Evolutionary conservation across 2,329 filamentous ascomycete species (phyloP).

Genomic region (Colletotrichum caudatum): DNA sequence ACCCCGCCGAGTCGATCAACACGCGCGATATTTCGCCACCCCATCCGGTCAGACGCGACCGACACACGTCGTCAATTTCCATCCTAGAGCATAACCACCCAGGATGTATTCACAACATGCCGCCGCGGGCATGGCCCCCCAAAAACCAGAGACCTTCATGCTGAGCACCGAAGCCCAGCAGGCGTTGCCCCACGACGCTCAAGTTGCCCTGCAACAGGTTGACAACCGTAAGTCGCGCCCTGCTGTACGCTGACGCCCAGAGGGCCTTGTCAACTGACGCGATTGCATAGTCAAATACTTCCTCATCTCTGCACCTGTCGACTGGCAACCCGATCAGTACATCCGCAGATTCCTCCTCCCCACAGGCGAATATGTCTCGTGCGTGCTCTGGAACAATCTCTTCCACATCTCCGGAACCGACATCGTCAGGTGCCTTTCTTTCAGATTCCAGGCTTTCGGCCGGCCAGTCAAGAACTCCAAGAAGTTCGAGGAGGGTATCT

Average conservation of each 20-base stretch:
- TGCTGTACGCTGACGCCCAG: not conserved
- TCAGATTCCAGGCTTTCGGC: constrained; percentile 98
- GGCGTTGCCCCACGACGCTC: constrained; percentile 93
- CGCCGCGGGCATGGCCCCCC: constrained; percentile 85
- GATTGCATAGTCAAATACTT: constrained; percentile 90
- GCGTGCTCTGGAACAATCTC: constrained; percentile 98
- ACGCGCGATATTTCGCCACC: constrained; percentile 21
- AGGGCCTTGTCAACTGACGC: constrained; percentile 44
- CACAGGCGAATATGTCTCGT: constrained; percentile 98
- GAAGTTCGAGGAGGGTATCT: constrained; percentile 99
- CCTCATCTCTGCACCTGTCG: constrained; percentile 96
- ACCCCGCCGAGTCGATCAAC: constrained; percentile 22
- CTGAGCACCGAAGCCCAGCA: constrained; percentile 97
- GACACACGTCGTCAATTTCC: constrained; percentile 39
- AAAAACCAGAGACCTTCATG: constrained; percentile 99
- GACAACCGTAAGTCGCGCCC: constrained; percentile 81
- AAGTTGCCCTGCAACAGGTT: constrained; percentile 97
- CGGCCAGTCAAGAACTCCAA: constrained; percentile 99
- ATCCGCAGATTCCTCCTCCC: constrained; percentile 95
- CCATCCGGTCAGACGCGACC: constrained; percentile 42
- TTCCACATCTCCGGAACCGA: constrained; percentile 99
- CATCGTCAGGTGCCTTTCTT: constrained; percentile 97
- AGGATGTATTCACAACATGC: constrained; percentile 86
- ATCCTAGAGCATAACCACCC: constrained; percentile 37
- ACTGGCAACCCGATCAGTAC: constrained; percentile 97